Base-by-base conservation (phyloP, 2,329 filamentous ascomycete genomes). In the Alternaria gansuensis region DNA sequence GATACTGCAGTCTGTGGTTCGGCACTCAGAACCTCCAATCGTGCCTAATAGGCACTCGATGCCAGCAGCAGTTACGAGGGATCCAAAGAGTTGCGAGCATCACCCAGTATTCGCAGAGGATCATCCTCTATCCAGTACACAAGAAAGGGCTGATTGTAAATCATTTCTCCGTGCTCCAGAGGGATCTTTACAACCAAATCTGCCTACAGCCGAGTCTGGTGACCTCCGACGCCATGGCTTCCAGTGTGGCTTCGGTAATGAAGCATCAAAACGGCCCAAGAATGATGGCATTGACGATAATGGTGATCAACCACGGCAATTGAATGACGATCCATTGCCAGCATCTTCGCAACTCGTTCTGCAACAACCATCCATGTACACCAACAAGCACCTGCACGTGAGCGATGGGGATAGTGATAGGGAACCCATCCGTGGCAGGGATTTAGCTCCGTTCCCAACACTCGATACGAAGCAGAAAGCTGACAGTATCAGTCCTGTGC, bases 1-100 rank as follows among this genome's bases (percentile, higher is more conserved):
- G 48, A 60, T 74, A 46, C 51, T 75, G n/a, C 66, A 75, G 52
- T 71, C 68, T 13, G 64, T 73, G 5, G 66, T 73, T 51, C 65
- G 71, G 17, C 59, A 76, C 48, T 64, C 68, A 4, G 71, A 71
- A 8, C 66, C 71, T 23, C 57, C 57, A 11, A 14, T 34, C 48
- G 59, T 63, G 48, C 26, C 24, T 13, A 46, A 41, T 28, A 45
- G 54, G 37, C 54, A 51, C 24, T 51, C 46, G 6, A 51, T 36
- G 28, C 40, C 52, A 26, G 23, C 51, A 44, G 40, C 49, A 23
- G 6, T 51, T 53, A 63, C 54, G 6, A 57, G 44, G 10, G 49
- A 50, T 5, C 11, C 9, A 7, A 40, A 37, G n/a, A 29, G 28
- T 49, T 23, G 62, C 26, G 41, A 55, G 26, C 40, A 58, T 13